These are phyloP conservation scores for Boletus rubroflammeus DNA, from an alignment of 768 basidiomycete species.

Conservation along the genomic window DNA sequence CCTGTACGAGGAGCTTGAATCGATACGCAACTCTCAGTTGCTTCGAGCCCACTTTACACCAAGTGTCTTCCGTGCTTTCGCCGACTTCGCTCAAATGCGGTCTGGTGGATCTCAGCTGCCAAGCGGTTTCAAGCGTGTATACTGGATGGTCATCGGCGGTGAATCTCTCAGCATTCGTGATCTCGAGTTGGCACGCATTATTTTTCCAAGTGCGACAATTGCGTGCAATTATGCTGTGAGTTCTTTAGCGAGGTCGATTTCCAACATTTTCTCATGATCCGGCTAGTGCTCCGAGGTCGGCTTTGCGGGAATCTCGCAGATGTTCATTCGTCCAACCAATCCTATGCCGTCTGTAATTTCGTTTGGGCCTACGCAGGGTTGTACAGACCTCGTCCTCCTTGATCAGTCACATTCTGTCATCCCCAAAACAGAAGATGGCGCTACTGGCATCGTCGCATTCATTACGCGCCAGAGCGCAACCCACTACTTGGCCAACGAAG, in stretches of 20 bases:
- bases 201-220: constrained; percentile 27
- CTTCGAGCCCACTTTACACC: constrained; percentile 31
- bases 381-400: constrained; percentile 27
- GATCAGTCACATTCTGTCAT: constrained; percentile 22
- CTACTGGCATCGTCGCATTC: constrained; percentile 28
- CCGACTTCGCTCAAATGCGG: constrained; percentile 26
- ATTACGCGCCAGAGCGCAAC: constrained; percentile 27
- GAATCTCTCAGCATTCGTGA: constrained; percentile 26
- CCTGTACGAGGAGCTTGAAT: constrained; percentile 27
- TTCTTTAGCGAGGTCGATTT: neutral
- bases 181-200: constrained; percentile 22
- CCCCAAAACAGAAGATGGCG: constrained; percentile 18
- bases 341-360: constrained; percentile 25
- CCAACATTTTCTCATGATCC: neutral
- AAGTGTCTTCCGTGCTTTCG: constrained; percentile 30
- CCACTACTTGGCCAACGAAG: constrained; percentile 26
- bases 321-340: constrained; percentile 27
- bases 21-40: constrained; percentile 15
- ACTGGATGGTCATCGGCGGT: constrained; percentile 34
- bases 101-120: constrained; percentile 14
- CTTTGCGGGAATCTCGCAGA: constrained; percentile 30
- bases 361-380: constrained; percentile 29
- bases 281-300: constrained; percentile 30
- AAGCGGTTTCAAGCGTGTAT: constrained; percentile 24
- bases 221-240: constrained; percentile 32